Conservation (phyloP, 1,284 basidiomycete genomes). For the Gastroboletus turbinatus region DNA sequence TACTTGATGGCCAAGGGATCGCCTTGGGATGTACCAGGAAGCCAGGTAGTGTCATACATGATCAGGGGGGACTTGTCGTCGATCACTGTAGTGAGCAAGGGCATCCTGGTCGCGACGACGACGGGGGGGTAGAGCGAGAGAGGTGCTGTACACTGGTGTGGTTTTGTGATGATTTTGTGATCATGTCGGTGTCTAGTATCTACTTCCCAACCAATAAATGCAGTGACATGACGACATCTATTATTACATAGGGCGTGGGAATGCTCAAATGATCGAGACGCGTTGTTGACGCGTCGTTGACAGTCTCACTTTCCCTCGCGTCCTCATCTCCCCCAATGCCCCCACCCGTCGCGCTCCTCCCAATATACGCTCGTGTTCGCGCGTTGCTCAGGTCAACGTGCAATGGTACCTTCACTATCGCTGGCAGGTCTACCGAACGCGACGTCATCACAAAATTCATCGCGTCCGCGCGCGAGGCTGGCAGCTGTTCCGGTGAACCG, state of each 20-base stretch:
- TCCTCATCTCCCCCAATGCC: constrained; percentile 62
- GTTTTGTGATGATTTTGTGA: background rate
- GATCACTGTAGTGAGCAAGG: constrained; percentile 24
- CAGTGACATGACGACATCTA: background rate
- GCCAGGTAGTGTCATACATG: constrained; percentile 27
- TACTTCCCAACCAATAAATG: background rate
- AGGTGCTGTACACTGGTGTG: background rate
- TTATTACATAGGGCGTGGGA: constrained; percentile 8
- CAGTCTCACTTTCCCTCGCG: constrained; percentile 25
- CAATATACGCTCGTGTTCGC: constrained; percentile 63
- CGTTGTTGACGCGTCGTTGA: constrained; percentile 23
- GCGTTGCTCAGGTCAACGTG: constrained; percentile 69
- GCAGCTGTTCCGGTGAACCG: constrained; percentile 41
- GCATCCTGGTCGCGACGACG: constrained; percentile 18
- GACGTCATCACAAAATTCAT: constrained; percentile 58
- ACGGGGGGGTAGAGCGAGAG: background rate
- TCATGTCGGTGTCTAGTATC: constrained; percentile 3
- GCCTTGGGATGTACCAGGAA: constrained; percentile 11
- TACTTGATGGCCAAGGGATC: constrained; percentile 22
- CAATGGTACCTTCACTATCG: constrained; percentile 48
- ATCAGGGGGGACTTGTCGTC: constrained; percentile 36
- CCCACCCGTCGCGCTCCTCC: constrained; percentile 49
- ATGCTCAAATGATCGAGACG: constrained; percentile 13
- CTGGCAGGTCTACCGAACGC: constrained; percentile 66
- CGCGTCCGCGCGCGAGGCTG: constrained; percentile 21